Evolutionary conservation across 2,329 filamentous ascomycete genomes (phyloP).

Genomic region (Fusarium dlaminii): DNA sequence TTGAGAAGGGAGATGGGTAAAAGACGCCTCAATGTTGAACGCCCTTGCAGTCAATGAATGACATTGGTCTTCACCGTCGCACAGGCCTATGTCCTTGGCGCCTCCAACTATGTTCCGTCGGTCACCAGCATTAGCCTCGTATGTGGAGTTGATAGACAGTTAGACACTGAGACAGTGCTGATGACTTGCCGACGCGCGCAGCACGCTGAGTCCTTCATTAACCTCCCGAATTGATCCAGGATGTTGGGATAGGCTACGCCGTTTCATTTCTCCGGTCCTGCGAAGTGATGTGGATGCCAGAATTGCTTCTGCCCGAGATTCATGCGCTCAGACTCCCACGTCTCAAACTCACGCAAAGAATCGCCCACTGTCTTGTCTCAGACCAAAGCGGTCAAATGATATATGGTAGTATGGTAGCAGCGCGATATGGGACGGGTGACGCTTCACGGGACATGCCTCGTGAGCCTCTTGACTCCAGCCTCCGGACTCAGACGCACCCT

Average conservation of each 20-base stretch:
- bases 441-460: conserved; percentile 29
- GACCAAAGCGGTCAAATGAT: conserved; percentile 32
- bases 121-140: neutral
- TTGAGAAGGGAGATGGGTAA: neutral
- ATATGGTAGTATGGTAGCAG: conserved; percentile 12
- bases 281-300: conserved; percentile 4
- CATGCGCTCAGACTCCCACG: conserved; percentile 19
- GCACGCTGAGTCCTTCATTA: neutral
- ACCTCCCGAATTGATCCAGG: conserved; percentile 8
- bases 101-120: conserved; percentile 1
- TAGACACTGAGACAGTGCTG: conserved; percentile 27
- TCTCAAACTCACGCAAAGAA: conserved; percentile 6
- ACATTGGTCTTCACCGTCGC: neutral
- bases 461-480: conserved; percentile 28
- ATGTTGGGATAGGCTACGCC: neutral
- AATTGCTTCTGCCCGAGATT: neutral
- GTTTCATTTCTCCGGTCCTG: conserved; percentile 11
- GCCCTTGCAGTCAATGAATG: neutral
- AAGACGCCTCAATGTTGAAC: conserved; percentile 7
- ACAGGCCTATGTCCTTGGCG: conserved; percentile 11
- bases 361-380: conserved; percentile 27
- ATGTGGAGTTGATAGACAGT: neutral
- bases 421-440: conserved; percentile 13
- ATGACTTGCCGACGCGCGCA: conserved; percentile 27
- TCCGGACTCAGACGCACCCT: conserved; percentile 24